These are phyloP conservation scores for Fusarium stilboides DNA, from an alignment of 2,329 filamentous ascomycete genomes.

Conservation along the genomic window DNA sequence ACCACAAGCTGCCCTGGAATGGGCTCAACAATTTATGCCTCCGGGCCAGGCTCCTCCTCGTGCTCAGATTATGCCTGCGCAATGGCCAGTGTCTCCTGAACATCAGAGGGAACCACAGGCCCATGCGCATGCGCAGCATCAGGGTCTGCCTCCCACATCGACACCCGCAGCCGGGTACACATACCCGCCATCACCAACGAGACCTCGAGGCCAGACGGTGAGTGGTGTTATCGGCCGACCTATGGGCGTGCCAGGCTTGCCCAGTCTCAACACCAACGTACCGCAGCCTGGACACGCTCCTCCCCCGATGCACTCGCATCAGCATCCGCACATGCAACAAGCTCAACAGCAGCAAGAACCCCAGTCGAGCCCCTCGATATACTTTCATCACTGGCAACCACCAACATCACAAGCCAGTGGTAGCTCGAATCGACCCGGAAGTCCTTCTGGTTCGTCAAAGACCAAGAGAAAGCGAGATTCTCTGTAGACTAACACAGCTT, in stretches of 20 bases:
- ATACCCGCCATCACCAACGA: constrained; percentile 66
- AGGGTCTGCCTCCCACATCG: constrained; percentile 54
- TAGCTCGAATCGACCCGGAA: constrained; percentile 76
- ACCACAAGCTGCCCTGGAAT: constrained; percentile 74
- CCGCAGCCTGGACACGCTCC: constrained; percentile 53
- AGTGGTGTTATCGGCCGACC: constrained; percentile 59
- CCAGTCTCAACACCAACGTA: constrained; percentile 63
- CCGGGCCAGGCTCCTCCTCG: constrained; percentile 62
- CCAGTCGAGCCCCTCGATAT: constrained; percentile 79
- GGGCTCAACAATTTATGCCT: constrained; percentile 76
- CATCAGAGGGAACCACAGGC: constrained; percentile 68
- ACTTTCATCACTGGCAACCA: constrained; percentile 95
- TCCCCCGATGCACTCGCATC: constrained; percentile 58
- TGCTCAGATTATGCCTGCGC: constrained; percentile 66
- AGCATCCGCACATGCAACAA: constrained; percentile 68
- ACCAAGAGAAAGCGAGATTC: constrained; percentile 64
- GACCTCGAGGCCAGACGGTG: constrained; percentile 66
- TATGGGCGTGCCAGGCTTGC: constrained; percentile 57
- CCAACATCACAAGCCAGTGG: constrained; percentile 75
- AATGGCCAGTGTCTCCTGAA: constrained; percentile 68
- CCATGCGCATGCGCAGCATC: constrained; percentile 61
- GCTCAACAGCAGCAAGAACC: constrained; percentile 69
- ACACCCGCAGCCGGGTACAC: constrained; percentile 59
- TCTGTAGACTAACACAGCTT: constrained; percentile 58
- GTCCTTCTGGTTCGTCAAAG: constrained; percentile 81